Percentiles rank a stretch among this genome's conserved stretches.
phyloP scores from a whole-genome alignment of 108 stramenopile species.

The Nannochloropsis gaditana region DNA sequence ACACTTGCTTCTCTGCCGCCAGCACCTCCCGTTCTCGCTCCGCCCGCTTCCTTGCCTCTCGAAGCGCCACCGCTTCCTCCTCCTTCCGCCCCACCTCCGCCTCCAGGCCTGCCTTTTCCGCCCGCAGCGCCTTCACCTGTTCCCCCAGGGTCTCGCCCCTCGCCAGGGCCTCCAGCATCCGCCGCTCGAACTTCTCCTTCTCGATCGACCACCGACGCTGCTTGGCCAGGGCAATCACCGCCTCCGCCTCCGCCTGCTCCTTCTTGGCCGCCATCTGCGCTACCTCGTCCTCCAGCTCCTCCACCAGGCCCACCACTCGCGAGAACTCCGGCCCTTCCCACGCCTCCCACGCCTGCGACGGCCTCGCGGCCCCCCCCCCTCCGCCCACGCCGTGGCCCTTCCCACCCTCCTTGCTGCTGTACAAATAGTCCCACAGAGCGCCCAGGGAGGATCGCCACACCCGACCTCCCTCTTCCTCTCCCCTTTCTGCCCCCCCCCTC shows the following conservation, averaged over 20 bases:
- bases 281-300: slow-evolving; percentile 45
- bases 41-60: slow-evolving; percentile 24
- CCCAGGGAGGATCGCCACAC: background rate
- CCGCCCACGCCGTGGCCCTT: background rate
- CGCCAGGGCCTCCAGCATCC: slow-evolving; percentile 20
- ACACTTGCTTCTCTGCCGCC: slow-evolving; percentile 41
- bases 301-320: slow-evolving; percentile 34
- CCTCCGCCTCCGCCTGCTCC: slow-evolving; percentile 42
- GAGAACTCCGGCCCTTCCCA: background rate
- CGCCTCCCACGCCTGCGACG: background rate
- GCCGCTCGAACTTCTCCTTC: slow-evolving; percentile 32
- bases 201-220: slow-evolving; percentile 28
- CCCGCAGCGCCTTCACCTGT: slow-evolving; percentile 25
- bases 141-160: slow-evolving; percentile 15
- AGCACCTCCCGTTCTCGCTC: slow-evolving; percentile 33
- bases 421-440: background rate
- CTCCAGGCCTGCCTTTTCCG: background rate
- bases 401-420: background rate
- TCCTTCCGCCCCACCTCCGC: slow-evolving; percentile 22
- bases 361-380: background rate
- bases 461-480: background rate
- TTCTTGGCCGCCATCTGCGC: slow-evolving; percentile 32
- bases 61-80: slow-evolving; percentile 27
- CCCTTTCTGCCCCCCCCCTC: background rate
- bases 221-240: slow-evolving; percentile 39